These are phyloP conservation scores for Colletotrichum sp. DNA, from an alignment of 2,329 filamentous ascomycete genomes.

Conservation along the genomic window DNA sequence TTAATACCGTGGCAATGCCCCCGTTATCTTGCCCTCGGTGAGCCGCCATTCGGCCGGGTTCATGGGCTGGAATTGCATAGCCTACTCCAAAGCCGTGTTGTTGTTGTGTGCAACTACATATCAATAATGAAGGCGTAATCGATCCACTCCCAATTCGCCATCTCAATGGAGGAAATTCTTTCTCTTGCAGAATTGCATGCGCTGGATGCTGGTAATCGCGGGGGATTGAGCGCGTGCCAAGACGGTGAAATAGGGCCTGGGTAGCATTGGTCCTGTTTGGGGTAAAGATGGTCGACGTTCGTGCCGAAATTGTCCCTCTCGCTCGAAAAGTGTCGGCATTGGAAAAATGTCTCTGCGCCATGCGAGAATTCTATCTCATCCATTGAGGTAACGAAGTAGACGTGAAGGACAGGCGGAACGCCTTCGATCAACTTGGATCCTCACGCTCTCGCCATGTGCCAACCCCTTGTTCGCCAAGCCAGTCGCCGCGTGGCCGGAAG, in stretches of 20 bases:
- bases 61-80: background rate
- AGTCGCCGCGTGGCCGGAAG: background rate
- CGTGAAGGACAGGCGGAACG: background rate
- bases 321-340: background rate
- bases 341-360: background rate
- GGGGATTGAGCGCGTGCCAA: background rate
- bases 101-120: background rate
- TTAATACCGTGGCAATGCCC: background rate
- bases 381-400: background rate
- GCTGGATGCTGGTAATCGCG: background rate
- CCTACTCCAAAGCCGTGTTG: background rate
- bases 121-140: background rate
- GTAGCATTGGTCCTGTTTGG: background rate
- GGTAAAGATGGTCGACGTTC: background rate
- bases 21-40: background rate
- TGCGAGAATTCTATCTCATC: background rate
- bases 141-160: background rate
- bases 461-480: background rate
- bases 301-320: background rate
- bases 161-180: constrained; percentile 2
- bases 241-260: background rate
- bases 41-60: background rate
- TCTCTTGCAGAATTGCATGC: background rate
- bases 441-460: background rate
- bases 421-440: background rate